Base-by-base conservation (phyloP, 164 flowering plant genomes). In the Umbilicus rupestris region DNA sequence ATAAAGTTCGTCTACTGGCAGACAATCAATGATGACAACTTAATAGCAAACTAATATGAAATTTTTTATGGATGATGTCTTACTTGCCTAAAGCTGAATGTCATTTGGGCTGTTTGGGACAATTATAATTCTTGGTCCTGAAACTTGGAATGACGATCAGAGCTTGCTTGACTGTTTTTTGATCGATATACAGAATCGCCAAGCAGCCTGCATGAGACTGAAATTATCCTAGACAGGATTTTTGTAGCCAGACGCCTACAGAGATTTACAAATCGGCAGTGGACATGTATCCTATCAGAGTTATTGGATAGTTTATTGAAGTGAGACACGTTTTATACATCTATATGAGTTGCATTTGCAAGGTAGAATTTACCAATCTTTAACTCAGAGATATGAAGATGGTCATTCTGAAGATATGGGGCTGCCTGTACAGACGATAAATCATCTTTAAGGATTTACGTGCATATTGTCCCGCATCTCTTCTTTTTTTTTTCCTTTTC, bases 1-100 rank as follows among this genome's bases (percentile, higher is more conserved):
- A 84, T 65, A 85, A 80, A 74, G 82, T 85, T 31, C 82, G 84
- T 5, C 80, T 79, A 70, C 80, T 78, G 1, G 78, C 75, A 62
- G 85, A 78, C 46, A 82, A 76, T 66, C 70, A 55, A 28, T 55
- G 19, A 26, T 14, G 60, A 26, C 60, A 12, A 55, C 60, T 55
- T 14, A 14, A 26, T 11, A 26, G 3, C 5, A 30, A 55, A 2
- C 19, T 28, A 14, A 28, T 20, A 50, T 50, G 10, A 50, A 35
- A 35, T 3, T 3, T 11, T 55, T 12, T 55, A 11, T 55, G 31
- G 60, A 28, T 14, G 1, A 3, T 55, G 60, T 29, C 33, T 14
- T 12, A 33, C 29, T 55, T 55, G 60, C 35, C 60, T 3, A 14
- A 52, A 22, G 14, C 4, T 9, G 58, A 52, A 52, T 52, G 58